Evolutionary conservation across 2,329 filamentous ascomycete species (phyloP).

Genomic region (Phialophora chinensis): DNA sequence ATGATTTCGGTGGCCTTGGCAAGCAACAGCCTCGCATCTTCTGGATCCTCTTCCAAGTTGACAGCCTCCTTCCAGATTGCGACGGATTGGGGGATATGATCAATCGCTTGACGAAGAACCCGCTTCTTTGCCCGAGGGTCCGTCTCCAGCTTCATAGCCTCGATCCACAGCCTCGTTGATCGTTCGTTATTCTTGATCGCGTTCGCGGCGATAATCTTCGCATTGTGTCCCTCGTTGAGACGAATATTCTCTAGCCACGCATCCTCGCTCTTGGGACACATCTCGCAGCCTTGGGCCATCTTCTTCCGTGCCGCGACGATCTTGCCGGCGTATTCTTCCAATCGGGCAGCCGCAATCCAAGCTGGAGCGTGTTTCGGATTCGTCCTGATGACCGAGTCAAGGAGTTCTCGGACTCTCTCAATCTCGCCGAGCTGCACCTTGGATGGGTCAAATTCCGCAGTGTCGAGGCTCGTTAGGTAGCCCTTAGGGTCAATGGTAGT

Average conservation of each 20-base stretch:
- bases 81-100: conserved; percentile 92
- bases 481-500: conserved; percentile 94
- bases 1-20: conserved; percentile 97
- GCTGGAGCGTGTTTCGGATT: conserved; percentile 94
- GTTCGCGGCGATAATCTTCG: conserved; percentile 91
- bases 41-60: conserved; percentile 88
- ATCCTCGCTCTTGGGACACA: conserved; percentile 93
- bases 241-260: conserved; percentile 96
- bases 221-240: conserved; percentile 88
- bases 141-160: conserved; percentile 90
- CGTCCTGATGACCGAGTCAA: conserved; percentile 97
- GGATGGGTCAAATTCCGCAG: conserved; percentile 76
- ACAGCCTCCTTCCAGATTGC: conserved; percentile 98
- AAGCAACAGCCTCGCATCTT: conserved; percentile 84
- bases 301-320: conserved; percentile 86
- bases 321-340: conserved; percentile 93
- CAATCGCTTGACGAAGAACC: conserved; percentile 86
- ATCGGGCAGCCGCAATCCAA: conserved; percentile 90
- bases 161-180: conserved; percentile 89
- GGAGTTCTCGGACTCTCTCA: conserved; percentile 85
- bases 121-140: conserved; percentile 86
- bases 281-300: conserved; percentile 84
- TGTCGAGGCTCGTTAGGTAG: conserved; percentile 89
- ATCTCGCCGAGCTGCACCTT: conserved; percentile 92
- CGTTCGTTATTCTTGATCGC: conserved; percentile 90